Conservation (phyloP, 1,139 yeast species). For the Nadsonia starkeyi-henricii region DNA sequence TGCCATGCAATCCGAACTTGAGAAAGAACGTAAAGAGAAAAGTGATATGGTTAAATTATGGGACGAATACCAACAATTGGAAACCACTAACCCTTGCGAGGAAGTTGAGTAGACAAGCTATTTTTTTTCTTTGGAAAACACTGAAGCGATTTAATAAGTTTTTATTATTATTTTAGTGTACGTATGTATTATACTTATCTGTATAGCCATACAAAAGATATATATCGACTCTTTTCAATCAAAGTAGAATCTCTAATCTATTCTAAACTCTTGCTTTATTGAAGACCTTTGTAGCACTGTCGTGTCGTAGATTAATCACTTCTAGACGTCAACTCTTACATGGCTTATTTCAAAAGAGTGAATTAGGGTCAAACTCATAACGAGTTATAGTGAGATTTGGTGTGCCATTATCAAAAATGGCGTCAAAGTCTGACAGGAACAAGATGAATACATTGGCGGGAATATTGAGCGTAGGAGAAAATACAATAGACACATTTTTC, state of each 20-base stretch:
- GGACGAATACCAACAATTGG: not conserved
- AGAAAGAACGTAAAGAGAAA: not conserved
- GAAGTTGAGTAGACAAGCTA: too few species aligned
- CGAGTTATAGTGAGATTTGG: not conserved
- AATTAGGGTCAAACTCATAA: not conserved
- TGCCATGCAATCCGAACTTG: not conserved
- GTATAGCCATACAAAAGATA: too few species aligned
- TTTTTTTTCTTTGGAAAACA: too few species aligned
- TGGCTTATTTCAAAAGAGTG: not conserved
- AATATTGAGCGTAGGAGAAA: constrained; percentile 69
- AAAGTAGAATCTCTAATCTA: too few species aligned
- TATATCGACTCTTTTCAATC: too few species aligned
- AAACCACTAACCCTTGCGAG: not conserved
- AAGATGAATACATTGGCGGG: constrained; percentile 51
- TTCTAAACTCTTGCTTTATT: too few species aligned
- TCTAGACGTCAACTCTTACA: too few species aligned
- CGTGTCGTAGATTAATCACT: too few species aligned
- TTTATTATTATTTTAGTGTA: too few species aligned
- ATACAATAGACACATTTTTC: constrained; percentile 66
- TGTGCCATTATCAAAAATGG: constrained; percentile 40
- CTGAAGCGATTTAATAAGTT: too few species aligned
- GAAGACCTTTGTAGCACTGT: too few species aligned
- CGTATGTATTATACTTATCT: too few species aligned
- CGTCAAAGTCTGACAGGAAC: constrained; percentile 49
- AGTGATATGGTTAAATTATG: not conserved